Base-by-base conservation (phyloP, 495 filamentous ascomycete genomes). In the Neurospora africana region DNA sequence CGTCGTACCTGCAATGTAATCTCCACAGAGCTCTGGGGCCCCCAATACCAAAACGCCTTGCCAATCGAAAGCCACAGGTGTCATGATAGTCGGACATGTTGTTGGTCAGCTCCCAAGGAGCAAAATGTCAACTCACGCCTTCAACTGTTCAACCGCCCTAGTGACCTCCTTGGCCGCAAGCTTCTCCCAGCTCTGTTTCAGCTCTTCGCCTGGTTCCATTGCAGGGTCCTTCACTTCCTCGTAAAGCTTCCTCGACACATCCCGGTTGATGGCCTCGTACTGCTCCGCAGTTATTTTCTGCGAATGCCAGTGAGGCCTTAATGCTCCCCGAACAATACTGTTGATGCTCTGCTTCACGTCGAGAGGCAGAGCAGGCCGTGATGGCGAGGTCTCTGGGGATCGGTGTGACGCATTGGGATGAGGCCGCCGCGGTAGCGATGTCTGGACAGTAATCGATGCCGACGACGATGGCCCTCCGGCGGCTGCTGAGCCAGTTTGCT, bases 181-280 rank as follows among this genome's bases (percentile, higher is more conserved):
- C 75, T 84, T 86, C 81, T 95, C 91, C 80, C 92, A 90, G 9
- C 82, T 82, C 40, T 86, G 84, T 73, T 87, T 86, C 43, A 87
- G 84, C 15, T 87, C 85, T 11, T 87, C 83, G 39, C 88, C 85
- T 37, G 83, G 75, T 4, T 78, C 72, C 53, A 61, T 61, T n/a
- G 86, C 84, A 1, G 84, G 83, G 65, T 90, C 89, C 7, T 86
- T 88, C 17, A 94, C 88, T 43, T 89, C 88, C 44, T 96, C 91
- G 78, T 98, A 98, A n/a, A 98, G 82, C 81, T 88, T 90, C 21
- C 92, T 88, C 17, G 91, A 95, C 35, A 97, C 88, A 41, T 88
- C 90, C 65, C 93, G 89, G 78, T 97, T 97, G 81, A 97, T 94
- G 65, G 90, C 87, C 6, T 90, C 94, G 81, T 92, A 98, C 79